Conservation (phyloP, 164 flowering plant genomes). For the Chloranthus sessilifolius region DNA sequence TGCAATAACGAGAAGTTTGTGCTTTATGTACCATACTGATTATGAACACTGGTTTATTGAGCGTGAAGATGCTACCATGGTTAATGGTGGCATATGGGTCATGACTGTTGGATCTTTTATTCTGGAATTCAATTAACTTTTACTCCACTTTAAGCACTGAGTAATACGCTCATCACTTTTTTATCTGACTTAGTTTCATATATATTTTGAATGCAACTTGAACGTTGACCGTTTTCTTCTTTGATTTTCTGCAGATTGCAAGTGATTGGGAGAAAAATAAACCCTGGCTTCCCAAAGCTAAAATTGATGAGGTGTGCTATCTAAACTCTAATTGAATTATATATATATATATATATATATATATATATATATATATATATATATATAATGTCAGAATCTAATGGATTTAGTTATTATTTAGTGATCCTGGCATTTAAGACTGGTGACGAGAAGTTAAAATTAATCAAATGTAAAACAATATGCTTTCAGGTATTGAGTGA, state of each 20-base stretch:
- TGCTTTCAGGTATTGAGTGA: conserved; percentile 54
- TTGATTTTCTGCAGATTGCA: conserved; percentile 42
- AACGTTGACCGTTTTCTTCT: neutral
- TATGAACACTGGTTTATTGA: neutral
- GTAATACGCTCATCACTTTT: neutral
- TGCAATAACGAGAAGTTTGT: neutral
- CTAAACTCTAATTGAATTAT: neutral
- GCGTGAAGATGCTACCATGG: neutral
- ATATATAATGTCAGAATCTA: neutral
- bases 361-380: neutral
- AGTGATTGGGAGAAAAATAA: conserved; percentile 74
- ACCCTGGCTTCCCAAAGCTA: conserved; percentile 82
- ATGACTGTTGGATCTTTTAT: too few relatives aligned
- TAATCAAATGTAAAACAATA: neutral
- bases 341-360: neutral
- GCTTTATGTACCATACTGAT: neutral
- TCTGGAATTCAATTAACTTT: too few relatives aligned
- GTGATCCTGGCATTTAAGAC: too few relatives aligned
- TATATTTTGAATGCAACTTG: conserved; percentile 5
- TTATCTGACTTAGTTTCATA: neutral
- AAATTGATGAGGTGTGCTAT: conserved; percentile 66
- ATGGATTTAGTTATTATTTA: neutral
- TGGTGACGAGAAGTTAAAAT: neutral
- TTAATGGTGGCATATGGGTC: too few relatives aligned
- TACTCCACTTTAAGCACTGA: neutral